Evolutionary conservation across 805 yeast genomes (phyloP).

Genomic region (Cyberlindnera nakhonratchasimensis): DNA sequence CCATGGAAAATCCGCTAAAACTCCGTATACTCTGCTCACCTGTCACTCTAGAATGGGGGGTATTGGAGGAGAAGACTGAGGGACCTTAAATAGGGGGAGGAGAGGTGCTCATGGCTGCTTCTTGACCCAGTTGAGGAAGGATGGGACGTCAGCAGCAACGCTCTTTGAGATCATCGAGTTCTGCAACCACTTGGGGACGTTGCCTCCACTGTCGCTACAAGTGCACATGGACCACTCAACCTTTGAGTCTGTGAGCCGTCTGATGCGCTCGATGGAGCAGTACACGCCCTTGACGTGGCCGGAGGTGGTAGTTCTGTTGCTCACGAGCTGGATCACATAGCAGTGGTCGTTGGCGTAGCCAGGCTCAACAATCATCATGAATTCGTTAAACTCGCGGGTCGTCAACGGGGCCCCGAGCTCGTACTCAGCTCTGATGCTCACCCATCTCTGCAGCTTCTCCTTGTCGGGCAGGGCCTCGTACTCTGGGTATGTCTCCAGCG

Average conservation of each 20-base stretch:
- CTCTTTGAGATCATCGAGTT: constrained; percentile 37
- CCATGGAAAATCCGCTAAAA: too few species aligned
- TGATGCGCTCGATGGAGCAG: constrained; percentile 34
- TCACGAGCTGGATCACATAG: constrained; percentile 34
- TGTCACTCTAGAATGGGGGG: too few species aligned
- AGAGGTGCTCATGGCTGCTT: constrained; percentile 5
- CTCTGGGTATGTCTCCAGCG: constrained; percentile 22
- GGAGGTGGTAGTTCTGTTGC: constrained; percentile 25
- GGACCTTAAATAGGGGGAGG: too few species aligned
- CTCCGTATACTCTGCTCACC: too few species aligned
- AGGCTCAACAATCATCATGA: constrained; percentile 30
- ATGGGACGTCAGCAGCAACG: constrained; percentile 38
- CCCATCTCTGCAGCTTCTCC: constrained; percentile 25
- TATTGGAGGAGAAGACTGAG: too few species aligned
- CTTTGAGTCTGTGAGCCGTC: constrained; percentile 16
- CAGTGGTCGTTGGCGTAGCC: constrained; percentile 26
- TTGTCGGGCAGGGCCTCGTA: constrained; percentile 11
- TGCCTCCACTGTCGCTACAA: constrained; percentile 38
- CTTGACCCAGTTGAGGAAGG: constrained; percentile 29
- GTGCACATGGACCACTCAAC: constrained; percentile 39
- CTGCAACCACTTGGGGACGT: constrained; percentile 39
- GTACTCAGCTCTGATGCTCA: constrained; percentile 32
- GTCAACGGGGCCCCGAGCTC: constrained; percentile 35
- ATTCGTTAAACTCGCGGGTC: constrained; percentile 37
- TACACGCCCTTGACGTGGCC: constrained; percentile 33